A percentile compares a stretch with the other conserved stretches of the same genome.
These are phyloP conservation scores for Boletus eberwhitei DNA, from an alignment of 768 basidiomycete species.

Conservation along the genomic window DNA sequence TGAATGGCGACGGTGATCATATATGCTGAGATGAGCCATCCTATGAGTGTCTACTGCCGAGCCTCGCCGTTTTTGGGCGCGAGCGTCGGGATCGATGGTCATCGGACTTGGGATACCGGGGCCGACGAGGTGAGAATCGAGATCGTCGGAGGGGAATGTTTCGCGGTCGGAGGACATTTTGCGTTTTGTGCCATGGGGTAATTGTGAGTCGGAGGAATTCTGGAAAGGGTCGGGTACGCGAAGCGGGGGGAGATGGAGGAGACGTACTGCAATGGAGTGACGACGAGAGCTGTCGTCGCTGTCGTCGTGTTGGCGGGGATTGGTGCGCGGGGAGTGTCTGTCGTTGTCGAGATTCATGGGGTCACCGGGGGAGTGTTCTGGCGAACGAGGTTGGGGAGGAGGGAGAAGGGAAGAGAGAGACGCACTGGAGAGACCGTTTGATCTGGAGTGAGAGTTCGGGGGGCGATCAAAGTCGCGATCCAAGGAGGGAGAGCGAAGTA, in stretches of 20 bases:
- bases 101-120: constrained; percentile 63
- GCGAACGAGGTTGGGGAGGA: constrained; percentile 17
- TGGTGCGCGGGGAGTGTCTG: constrained; percentile 27
- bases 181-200: constrained; percentile 68
- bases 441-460: constrained; percentile 8
- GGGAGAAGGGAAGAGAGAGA: constrained; percentile 13
- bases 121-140: constrained; percentile 64
- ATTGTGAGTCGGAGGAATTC: constrained; percentile 39
- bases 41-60: constrained; percentile 78
- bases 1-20: constrained; percentile 73
- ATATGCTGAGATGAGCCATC: constrained; percentile 68
- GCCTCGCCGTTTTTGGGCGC: constrained; percentile 77
- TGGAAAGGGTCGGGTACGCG: constrained; percentile 7
- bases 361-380: constrained; percentile 24
- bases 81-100: constrained; percentile 57
- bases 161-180: constrained; percentile 76
- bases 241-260: background rate
- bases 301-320: constrained; percentile 40
- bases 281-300: constrained; percentile 69
- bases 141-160: constrained; percentile 53
- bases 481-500: constrained; percentile 55
- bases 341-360: constrained; percentile 24
- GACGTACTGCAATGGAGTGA: constrained; percentile 66
- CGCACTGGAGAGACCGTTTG: constrained; percentile 24
- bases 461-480: constrained; percentile 36